These are phyloP conservation scores for Ogataea zsoltii DNA, from an alignment of 805 yeast genomes.

Conservation along the genomic window DNA sequence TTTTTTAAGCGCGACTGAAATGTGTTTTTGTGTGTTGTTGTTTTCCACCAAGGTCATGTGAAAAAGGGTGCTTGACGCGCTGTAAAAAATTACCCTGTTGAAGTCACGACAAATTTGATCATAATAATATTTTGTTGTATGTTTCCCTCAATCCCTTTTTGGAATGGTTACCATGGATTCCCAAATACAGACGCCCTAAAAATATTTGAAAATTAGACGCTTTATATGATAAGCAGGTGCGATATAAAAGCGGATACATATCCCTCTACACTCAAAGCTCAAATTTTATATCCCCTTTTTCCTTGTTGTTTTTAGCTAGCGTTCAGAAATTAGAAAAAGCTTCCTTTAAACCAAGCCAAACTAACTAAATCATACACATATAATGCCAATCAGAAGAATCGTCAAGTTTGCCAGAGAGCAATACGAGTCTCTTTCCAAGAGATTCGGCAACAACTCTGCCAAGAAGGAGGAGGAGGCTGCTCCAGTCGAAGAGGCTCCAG, in stretches of 20 bases:
- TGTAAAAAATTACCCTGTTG: not conserved
- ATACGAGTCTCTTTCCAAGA: conserved; percentile 32
- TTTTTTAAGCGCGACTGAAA: too few species aligned
- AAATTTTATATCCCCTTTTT: conserved; percentile 3
- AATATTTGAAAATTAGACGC: conserved; percentile 12
- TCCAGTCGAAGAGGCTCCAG: conserved; percentile 17
- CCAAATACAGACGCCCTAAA: conserved; percentile 3
- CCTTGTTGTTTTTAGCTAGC: conserved; percentile 1
- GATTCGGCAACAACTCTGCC: conserved; percentile 25
- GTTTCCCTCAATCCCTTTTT: conserved; percentile 12
- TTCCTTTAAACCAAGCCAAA: conserved; percentile 2
- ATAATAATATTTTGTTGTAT: conserved; percentile 18
- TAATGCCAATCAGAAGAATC: conserved; percentile 39
- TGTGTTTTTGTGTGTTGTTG: too few species aligned
- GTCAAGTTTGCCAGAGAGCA: conserved; percentile 33
- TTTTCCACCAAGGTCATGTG: not conserved
- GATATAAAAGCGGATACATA: conserved; percentile 11
- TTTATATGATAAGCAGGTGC: conserved; percentile 7
- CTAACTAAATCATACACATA: conserved; percentile 3
- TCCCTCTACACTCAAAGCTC: conserved; percentile 4
- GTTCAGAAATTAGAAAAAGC: conserved; percentile 4
- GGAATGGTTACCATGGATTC: conserved; percentile 1
- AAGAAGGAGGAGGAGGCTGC: conserved; percentile 16
- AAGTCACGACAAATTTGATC: conserved; percentile 14
- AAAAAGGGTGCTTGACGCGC: not conserved